Conservation (phyloP, 192 early-diverging fungal species). For the Rhizophagus clarus region DNA sequence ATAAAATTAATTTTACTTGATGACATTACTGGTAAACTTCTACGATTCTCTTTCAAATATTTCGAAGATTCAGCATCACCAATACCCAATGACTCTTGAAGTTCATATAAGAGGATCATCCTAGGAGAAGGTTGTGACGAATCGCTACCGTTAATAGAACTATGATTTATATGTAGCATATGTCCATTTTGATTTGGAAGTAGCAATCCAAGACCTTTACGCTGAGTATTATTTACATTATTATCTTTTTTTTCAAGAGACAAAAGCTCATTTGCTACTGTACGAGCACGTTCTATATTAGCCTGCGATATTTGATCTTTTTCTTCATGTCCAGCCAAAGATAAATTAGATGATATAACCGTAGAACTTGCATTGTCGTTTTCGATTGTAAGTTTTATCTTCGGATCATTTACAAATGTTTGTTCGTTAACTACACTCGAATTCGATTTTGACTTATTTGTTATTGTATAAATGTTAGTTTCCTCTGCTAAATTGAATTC, state of each 20-base stretch:
- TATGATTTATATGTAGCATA: background rate
- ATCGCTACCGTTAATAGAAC: background rate
- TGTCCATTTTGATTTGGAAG: background rate
- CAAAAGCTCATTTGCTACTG: slow-evolving; percentile 19
- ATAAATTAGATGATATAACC: background rate
- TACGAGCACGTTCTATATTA: slow-evolving; percentile 3
- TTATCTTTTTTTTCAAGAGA: slow-evolving; percentile 15
- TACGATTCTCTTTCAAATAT: slow-evolving; percentile 12
- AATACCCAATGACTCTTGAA: slow-evolving; percentile 22
- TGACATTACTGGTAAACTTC: slow-evolving; percentile 4
- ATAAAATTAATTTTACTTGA: slow-evolving; percentile 4
- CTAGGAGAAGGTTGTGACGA: slow-evolving; percentile 11
- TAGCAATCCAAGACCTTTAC: slow-evolving; percentile 20
- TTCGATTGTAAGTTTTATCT: background rate
- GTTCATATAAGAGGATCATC: slow-evolving; percentile 24
- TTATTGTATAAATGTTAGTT: background rate
- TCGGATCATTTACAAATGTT: background rate
- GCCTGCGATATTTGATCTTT: background rate
- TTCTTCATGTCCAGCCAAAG: background rate
- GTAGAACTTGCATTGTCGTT: background rate
- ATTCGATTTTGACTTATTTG: background rate
- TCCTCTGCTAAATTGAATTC: background rate
- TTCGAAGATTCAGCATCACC: slow-evolving; percentile 15
- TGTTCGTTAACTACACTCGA: background rate
- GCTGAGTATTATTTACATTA: slow-evolving; percentile 17